Evolutionary conservation across 164 flowering plant genomes (phyloP).

Genomic region (Cinnamomum chago): DNA sequence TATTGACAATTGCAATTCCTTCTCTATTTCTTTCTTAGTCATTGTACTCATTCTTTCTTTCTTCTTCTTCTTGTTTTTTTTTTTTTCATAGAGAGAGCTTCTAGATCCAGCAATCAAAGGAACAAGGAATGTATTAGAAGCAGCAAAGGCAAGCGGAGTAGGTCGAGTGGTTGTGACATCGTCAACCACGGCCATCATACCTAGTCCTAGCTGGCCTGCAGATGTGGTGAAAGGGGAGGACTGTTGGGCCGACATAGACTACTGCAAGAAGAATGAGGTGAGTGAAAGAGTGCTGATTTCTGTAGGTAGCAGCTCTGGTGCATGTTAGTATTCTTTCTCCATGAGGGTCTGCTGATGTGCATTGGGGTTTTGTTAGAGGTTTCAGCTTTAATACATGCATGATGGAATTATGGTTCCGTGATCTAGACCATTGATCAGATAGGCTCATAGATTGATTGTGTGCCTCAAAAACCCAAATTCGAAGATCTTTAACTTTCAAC

Average conservation of each 20-base stretch:
- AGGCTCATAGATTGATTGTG: neutral
- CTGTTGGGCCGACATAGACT: conserved; percentile 81
- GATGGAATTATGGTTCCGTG: too few relatives aligned
- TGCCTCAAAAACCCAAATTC: neutral
- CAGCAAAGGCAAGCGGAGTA: conserved; percentile 66
- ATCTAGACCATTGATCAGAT: neutral
- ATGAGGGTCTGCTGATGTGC: neutral
- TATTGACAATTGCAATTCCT: neutral
- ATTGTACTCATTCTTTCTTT: neutral
- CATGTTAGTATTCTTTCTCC: neutral
- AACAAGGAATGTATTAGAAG: conserved; percentile 63
- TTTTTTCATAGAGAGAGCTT: conserved; percentile 42
- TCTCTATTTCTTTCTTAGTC: neutral
- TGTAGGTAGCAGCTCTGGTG: neutral
- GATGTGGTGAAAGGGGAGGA: conserved; percentile 59
- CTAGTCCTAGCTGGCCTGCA: conserved; percentile 71
- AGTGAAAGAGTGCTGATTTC: conserved; percentile 7
- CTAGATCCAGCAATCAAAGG: conserved; percentile 82
- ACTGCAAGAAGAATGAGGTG: conserved; percentile 65
- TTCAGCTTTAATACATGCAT: neutral
- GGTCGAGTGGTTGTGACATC: conserved; percentile 88
- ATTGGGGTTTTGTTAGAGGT: neutral
- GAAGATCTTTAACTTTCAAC: neutral
- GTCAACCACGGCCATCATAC: conserved; percentile 63
- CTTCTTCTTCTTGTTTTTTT: neutral